Base-by-base conservation (phyloP, 495 filamentous ascomycete genomes). In the Talaromyces stipitatus region DNA sequence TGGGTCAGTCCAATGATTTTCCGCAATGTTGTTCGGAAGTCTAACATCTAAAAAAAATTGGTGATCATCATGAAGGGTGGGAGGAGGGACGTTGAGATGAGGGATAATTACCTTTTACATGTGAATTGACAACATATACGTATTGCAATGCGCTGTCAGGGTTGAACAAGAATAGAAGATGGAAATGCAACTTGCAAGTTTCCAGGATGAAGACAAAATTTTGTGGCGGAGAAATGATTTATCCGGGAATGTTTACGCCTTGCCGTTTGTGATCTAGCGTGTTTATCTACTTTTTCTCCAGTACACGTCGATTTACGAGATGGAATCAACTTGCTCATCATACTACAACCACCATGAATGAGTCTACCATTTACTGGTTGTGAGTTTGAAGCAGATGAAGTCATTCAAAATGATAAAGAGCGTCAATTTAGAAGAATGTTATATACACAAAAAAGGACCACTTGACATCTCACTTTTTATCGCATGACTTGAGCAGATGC, bases 31-130 rank as follows among this genome's bases (percentile, higher is more conserved):
- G 45, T 48, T 48, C 45, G 45, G 45, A 48, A 48, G 45, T 48
- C 45, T 48, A 48, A 48, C 45, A 48, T 48, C 45, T 48, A 48
- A 48, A 48, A 46, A 48, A 48, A 48, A 48, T 48, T 24, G 45
- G 45, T 48, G 45, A 18, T 48, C 45, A 48, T 48, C 45, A 48
- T 48, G 10, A 48, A 48, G 10, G 16, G 0, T 12, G 33, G 33
- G 23, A 9, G 45, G 0, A 18, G 3, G 16, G 12, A 9, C 4
- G 20, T 9, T 1, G 6, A 18, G 18, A 20, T 0, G 22, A n/a
- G 0, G n/a, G 20, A 14, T 47, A 26, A 47, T 23, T 12, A 47
- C 20, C 45, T 23, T 41, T 47, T 47, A 6, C 14, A 38, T 5
- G n/a, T 16, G 1, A 4, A 18, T 16, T 7, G 33, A 9, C n/a